Base-by-base conservation (phyloP, 441 rosid species). In the Raphanus hybrid region DNA sequence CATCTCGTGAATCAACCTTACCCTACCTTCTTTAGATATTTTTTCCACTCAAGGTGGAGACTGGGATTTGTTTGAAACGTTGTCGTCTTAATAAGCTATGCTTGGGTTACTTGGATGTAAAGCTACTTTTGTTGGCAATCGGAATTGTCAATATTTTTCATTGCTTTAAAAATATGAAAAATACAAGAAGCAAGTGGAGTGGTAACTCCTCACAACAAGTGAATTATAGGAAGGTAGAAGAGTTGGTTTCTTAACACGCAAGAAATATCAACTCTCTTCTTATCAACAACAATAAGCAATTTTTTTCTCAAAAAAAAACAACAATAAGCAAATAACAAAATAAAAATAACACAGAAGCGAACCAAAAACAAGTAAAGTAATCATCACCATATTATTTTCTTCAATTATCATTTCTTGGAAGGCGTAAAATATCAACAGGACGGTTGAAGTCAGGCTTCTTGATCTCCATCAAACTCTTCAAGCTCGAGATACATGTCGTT, bases 401-500 rank as follows among this genome's bases (percentile, higher is more conserved):
- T 54, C 23, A 54, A 3, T 54, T 48, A 43, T 3, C 54, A 50
- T 6, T 85, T 71, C 91, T 84, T 65, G 87, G 87, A 0, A 84
- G 45, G 57, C 83, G 90, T 69, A 83, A 74, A 52, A 84, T 84
- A 15, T 92, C 87, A 70, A 89, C 82, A 6, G 90, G 91, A 32
- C 84, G 78, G 41, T 72, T 86, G 70, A 86, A 85, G 71, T 88
- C 82, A 0, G 91, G 85, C 84, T 75, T 89, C 65, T 77, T 86
- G 64, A 90, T 34, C 82, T 78, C 75, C 81, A 77, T 85, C 88
- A 89, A 45, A 43, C 68, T 84, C 83, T 81, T 88, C 89, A 89
- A 64, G 52, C 79, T 79, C 4, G 83, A 74, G 0, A 83, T 81
- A 0, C 78, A 71, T 14, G 68, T 79, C 16, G 16, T 69, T 16